These are phyloP conservation scores for Podaxis sp. DNA, from an alignment of 768 basidiomycete species.

Conservation along the genomic window DNA sequence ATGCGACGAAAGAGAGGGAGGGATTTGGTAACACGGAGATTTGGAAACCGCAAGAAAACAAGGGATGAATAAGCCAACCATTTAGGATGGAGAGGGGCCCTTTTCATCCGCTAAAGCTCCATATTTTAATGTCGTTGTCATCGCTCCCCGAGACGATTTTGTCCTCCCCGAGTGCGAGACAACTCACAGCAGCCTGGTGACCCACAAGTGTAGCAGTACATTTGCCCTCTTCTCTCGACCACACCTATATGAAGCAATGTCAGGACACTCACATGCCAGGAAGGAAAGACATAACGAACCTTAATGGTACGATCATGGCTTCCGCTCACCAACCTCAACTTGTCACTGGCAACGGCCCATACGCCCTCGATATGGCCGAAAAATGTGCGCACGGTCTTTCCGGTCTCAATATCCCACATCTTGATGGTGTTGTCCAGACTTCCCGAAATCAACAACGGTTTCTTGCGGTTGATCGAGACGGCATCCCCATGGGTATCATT, in stretches of 20 bases:
- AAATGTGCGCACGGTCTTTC: constrained; percentile 72
- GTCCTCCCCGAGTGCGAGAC: constrained; percentile 87
- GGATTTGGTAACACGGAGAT: neutral
- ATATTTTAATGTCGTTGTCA: constrained; percentile 83
- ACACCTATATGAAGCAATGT: constrained; percentile 58
- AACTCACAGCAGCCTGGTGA: constrained; percentile 92
- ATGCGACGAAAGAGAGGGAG: neutral
- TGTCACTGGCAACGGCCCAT: constrained; percentile 93
- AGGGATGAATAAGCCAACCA: constrained; percentile 13
- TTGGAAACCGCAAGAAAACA: neutral
- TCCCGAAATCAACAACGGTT: constrained; percentile 82
- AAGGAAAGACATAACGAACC: constrained; percentile 42
- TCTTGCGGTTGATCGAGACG: constrained; percentile 34
- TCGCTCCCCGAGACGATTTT: constrained; percentile 97
- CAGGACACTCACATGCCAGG: neutral
- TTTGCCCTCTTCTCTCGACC: constrained; percentile 86
- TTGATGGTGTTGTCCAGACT: constrained; percentile 95
- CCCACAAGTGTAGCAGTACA: constrained; percentile 91
- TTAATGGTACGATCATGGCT: constrained; percentile 98
- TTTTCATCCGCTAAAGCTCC: constrained; percentile 59
- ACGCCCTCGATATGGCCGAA: constrained; percentile 99
- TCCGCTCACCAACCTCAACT: constrained; percentile 85
- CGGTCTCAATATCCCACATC: constrained; percentile 92
- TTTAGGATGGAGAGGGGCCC: neutral
- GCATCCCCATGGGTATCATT: neutral